phyloP scores from a whole-genome alignment of 176 grass and related monocot species.

The Rhipidocladum racemiflorum region DNA sequence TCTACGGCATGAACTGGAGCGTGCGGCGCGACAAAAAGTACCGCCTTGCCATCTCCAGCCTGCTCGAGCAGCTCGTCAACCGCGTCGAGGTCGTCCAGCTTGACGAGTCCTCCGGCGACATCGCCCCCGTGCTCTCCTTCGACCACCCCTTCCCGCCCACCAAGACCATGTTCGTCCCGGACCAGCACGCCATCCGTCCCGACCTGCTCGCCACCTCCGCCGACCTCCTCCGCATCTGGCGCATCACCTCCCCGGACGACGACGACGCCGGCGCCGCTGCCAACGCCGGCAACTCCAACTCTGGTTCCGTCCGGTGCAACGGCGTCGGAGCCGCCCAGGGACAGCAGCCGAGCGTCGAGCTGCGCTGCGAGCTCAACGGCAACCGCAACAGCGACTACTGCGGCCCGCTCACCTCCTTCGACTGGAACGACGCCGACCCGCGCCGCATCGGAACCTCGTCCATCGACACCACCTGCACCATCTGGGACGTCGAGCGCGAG shows the following conservation, averaged over 20 bases:
- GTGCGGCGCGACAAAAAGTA: slow-evolving; percentile 97
- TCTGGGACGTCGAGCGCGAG: slow-evolving; percentile 96
- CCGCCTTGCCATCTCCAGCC: slow-evolving; percentile 91
- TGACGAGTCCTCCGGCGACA: slow-evolving; percentile 87
- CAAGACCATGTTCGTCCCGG: slow-evolving; percentile 94
- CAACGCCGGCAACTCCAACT: slow-evolving; percentile 2
- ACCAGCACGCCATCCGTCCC: slow-evolving; percentile 77
- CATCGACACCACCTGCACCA: slow-evolving; percentile 93
- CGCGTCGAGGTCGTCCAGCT: slow-evolving; percentile 93
- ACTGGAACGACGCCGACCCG: slow-evolving; percentile 97
- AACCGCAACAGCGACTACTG: slow-evolving; percentile 98
- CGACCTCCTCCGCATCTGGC: slow-evolving; percentile 98
- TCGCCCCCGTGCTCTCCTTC: slow-evolving; percentile 85
- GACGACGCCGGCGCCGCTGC: not conserved
- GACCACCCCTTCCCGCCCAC: slow-evolving; percentile 94
- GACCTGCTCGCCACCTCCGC: slow-evolving; percentile 99
- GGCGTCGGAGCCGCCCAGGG: slow-evolving; percentile 6
- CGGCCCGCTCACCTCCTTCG: slow-evolving; percentile 88
- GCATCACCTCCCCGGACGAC: slow-evolving; percentile 50
- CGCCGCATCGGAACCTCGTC: slow-evolving; percentile 88
- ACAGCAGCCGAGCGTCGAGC: slow-evolving; percentile 45
- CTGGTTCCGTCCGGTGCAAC: slow-evolving; percentile 38
- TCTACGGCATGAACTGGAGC: slow-evolving; percentile 99
- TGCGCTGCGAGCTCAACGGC: slow-evolving; percentile 71
- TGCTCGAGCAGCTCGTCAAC: slow-evolving; percentile 73